Percentiles rank a stretch among this genome's conserved stretches.
These are phyloP conservation scores for Zalerion maritima DNA, from an alignment of 495 filamentous ascomycete species.

Conservation along the genomic window DNA sequence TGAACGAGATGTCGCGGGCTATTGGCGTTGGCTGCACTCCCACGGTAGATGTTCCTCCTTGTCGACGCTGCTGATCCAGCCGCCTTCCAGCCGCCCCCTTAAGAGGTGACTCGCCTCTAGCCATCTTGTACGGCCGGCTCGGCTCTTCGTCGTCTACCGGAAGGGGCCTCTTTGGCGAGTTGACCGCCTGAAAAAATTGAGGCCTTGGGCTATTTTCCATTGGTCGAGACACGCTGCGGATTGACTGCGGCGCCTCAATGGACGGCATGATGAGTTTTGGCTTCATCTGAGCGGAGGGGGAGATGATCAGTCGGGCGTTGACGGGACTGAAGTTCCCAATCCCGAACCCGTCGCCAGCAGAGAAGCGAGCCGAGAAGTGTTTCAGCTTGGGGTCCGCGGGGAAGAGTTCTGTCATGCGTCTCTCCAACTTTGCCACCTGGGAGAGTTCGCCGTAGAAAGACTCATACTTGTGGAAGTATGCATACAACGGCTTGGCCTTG, in stretches of 20 bases:
- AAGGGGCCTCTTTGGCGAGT: slow-evolving; percentile 65
- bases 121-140: slow-evolving; percentile 62
- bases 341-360: slow-evolving; percentile 46
- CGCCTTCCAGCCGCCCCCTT: slow-evolving; percentile 73
- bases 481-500: slow-evolving; percentile 71
- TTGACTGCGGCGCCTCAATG: slow-evolving; percentile 32
- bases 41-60: too few relatives aligned
- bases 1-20: slow-evolving; percentile 65
- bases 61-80: slow-evolving; percentile 59
- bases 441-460: slow-evolving; percentile 82
- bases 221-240: slow-evolving; percentile 39
- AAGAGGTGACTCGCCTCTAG: slow-evolving; percentile 70
- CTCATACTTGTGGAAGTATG: slow-evolving; percentile 88
- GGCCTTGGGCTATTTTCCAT: slow-evolving; percentile 30
- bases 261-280: slow-evolving; percentile 43
- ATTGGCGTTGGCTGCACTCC: slow-evolving; percentile 40
- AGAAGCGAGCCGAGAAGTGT: slow-evolving; percentile 63
- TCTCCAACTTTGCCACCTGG: slow-evolving; percentile 79
- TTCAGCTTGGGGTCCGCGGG: slow-evolving; percentile 68
- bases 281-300: slow-evolving; percentile 55
- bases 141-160: slow-evolving; percentile 59
- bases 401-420: slow-evolving; percentile 81
- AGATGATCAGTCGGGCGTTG: slow-evolving; percentile 65
- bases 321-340: slow-evolving; percentile 53
- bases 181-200: slow-evolving; percentile 36